These are phyloP conservation scores for Drosera spatulata DNA, from an alignment of 179 eudicot species.

Conservation along the genomic window DNA sequence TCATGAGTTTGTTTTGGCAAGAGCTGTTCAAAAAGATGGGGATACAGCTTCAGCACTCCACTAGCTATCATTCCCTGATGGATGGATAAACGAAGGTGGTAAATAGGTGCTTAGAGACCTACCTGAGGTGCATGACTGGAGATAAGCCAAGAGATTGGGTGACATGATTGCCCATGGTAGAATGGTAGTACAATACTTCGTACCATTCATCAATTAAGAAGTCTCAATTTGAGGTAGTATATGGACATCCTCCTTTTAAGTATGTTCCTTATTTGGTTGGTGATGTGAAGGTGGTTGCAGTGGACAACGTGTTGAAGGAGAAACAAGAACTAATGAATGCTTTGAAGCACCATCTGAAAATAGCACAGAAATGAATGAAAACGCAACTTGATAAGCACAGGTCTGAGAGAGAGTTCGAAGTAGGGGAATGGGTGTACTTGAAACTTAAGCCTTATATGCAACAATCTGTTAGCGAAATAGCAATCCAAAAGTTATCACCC, in stretches of 20 bases:
- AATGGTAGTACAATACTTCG: slow-evolving; percentile 4
- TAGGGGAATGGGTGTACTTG: not conserved
- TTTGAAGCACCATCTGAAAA: not conserved
- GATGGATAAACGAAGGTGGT: too few species aligned
- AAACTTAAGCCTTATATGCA: slow-evolving; percentile 1
- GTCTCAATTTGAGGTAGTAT: not conserved
- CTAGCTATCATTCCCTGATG: too few species aligned
- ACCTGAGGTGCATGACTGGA: too few species aligned
- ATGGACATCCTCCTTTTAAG: not conserved
- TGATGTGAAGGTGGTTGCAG: not conserved
- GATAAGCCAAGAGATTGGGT: not conserved
- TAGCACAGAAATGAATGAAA: not conserved
- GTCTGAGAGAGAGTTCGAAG: not conserved
- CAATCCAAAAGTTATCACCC: too few species aligned
- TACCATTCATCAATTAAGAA: not conserved
- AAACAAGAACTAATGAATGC: not conserved
- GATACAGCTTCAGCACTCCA: too few species aligned
- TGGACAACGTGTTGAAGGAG: not conserved
- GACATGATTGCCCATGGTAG: not conserved
- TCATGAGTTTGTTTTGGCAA: too few species aligned
- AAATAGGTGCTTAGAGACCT: too few species aligned
- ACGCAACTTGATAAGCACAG: not conserved
- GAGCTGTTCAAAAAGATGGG: too few species aligned
- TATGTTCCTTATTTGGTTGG: not conserved
- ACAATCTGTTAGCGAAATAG: not conserved